phyloP scores from a whole-genome alignment of 768 basidiomycete species.

The Xerocomellus amylosporus region DNA sequence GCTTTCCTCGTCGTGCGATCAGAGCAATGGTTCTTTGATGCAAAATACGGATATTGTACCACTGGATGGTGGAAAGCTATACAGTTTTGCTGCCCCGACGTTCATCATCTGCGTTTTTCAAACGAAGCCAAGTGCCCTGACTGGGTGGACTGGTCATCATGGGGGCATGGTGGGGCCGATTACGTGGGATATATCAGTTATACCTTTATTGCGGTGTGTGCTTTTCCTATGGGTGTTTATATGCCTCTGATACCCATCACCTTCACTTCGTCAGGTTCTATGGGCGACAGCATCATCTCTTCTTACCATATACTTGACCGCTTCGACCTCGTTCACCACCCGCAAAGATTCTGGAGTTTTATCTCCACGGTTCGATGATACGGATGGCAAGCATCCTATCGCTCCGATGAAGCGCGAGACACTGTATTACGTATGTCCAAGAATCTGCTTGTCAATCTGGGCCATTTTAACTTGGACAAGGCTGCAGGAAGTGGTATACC shows the following conservation, averaged over 20 bases:
- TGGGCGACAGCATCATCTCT: conserved; percentile 71
- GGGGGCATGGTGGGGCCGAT: conserved; percentile 23
- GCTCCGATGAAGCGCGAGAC: conserved; percentile 54
- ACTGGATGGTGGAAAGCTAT: conserved; percentile 69
- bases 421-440: conserved; percentile 73
- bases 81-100: conserved; percentile 74
- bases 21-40: conserved; percentile 88
- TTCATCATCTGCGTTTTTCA: conserved; percentile 10
- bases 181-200: conserved; percentile 70
- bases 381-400: conserved; percentile 20
- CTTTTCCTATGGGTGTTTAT: conserved; percentile 6
- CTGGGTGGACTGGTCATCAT: conserved; percentile 75
- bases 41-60: conserved; percentile 87
- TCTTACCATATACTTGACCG: conserved; percentile 84
- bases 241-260: background rate
- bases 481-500: conserved; percentile 96
- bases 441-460: background rate
- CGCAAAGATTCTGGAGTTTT: conserved; percentile 85
- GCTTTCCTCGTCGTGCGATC: conserved; percentile 84
- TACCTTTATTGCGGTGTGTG: conserved; percentile 71
- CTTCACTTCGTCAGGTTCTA: conserved; percentile 46
- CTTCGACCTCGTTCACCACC: conserved; percentile 84
- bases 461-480: conserved; percentile 37
- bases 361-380: conserved; percentile 44
- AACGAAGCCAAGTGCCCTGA: conserved; percentile 48